phyloP scores from a whole-genome alignment of 805 yeast species.

The Yamadazyma paraphyllophila region DNA sequence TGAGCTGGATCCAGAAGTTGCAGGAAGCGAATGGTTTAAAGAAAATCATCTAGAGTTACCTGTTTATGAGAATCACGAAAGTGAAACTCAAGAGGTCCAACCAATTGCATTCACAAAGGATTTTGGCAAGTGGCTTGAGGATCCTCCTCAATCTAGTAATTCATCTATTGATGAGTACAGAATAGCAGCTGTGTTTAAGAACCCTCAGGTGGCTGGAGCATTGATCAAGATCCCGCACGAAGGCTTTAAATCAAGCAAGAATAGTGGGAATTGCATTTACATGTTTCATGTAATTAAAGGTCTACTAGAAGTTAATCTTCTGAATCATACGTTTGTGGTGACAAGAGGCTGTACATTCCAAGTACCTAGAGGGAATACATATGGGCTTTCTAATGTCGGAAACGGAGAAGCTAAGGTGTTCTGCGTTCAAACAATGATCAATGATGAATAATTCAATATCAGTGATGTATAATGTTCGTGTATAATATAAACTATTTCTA shows the following conservation, averaged over 20 bases:
- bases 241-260: slow-evolving; percentile 57
- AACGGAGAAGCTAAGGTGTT: slow-evolving; percentile 58
- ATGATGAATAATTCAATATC: neutral
- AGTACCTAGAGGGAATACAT: slow-evolving; percentile 74
- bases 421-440: slow-evolving; percentile 56
- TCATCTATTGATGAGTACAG: slow-evolving; percentile 46
- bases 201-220: slow-evolving; percentile 69
- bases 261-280: slow-evolving; percentile 65
- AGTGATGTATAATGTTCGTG: neutral
- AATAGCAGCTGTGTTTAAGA: slow-evolving; percentile 63
- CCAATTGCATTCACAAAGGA: slow-evolving; percentile 68
- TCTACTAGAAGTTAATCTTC: slow-evolving; percentile 61
- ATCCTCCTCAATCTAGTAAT: slow-evolving; percentile 25
- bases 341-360: slow-evolving; percentile 76
- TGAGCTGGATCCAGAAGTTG: slow-evolving; percentile 39
- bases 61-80: slow-evolving; percentile 49
- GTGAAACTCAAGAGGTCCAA: slow-evolving; percentile 23
- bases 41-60: slow-evolving; percentile 41
- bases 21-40: slow-evolving; percentile 54
- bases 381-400: slow-evolving; percentile 66
- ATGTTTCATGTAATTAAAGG: slow-evolving; percentile 78
- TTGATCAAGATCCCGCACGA: slow-evolving; percentile 62
- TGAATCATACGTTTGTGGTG: slow-evolving; percentile 57
- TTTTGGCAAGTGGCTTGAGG: slow-evolving; percentile 41
- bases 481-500: neutral